Percentiles rank a stretch among this genome's conserved stretches.
Evolutionary conservation across 768 basidiomycete genomes (phyloP).

Genomic region (Gyrodon lividus): DNA sequence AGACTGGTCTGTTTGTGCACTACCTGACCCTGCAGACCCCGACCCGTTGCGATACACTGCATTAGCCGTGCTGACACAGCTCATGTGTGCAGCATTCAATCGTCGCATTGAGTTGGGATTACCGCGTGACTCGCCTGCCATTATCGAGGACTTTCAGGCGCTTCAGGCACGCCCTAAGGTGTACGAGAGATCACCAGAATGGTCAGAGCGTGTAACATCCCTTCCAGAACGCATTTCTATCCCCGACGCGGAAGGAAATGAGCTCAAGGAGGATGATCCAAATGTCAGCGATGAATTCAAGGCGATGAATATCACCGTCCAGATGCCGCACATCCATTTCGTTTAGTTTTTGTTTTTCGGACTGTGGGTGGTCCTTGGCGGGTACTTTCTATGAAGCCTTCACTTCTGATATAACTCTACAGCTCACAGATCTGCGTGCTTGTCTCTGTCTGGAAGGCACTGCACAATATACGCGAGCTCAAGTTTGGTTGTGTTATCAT

Average conservation of each 20-base stretch:
- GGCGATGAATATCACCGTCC: slow-evolving; percentile 9
- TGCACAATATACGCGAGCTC: too few species aligned
- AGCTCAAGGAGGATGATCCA: slow-evolving; percentile 1
- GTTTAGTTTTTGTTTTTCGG: not conserved
- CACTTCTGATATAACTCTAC: too few species aligned
- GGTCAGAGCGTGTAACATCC: slow-evolving; percentile 23
- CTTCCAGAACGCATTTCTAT: slow-evolving; percentile 18
- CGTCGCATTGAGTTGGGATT: slow-evolving; percentile 31
- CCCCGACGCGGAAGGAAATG: slow-evolving; percentile 14
- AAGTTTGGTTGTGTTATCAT: too few species aligned
- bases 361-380: not conserved
- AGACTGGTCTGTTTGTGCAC: slow-evolving; percentile 14
- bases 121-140: slow-evolving; percentile 33
- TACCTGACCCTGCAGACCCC: slow-evolving; percentile 17
- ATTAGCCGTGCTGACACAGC: slow-evolving; percentile 27
- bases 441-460: too few species aligned
- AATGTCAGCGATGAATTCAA: slow-evolving; percentile 10
- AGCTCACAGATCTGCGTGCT: too few species aligned
- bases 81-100: slow-evolving; percentile 30
- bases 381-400: too few species aligned
- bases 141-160: slow-evolving; percentile 32
- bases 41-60: slow-evolving; percentile 26
- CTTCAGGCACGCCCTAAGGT: slow-evolving; percentile 29
- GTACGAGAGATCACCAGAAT: slow-evolving; percentile 26
- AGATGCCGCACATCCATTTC: slow-evolving; percentile 10